A percentile compares a stretch with the other conserved stretches of the same genome.
These are phyloP conservation scores for Russula lepida DNA, from an alignment of 768 basidiomycete genomes.

Conservation along the genomic window DNA sequence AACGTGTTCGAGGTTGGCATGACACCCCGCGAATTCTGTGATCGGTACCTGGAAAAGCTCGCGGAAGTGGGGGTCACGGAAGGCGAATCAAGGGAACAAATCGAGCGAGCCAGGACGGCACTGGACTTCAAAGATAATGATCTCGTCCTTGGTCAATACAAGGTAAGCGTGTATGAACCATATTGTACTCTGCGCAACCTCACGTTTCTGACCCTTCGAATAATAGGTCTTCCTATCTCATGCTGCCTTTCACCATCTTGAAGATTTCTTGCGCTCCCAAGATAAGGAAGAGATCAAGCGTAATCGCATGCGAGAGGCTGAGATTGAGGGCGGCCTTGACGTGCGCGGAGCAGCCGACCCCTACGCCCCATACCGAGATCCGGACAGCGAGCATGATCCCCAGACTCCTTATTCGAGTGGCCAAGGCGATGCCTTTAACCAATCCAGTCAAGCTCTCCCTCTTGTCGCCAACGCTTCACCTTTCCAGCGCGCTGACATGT, in stretches of 20 bases:
- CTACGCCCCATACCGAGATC: slow-evolving; percentile 67
- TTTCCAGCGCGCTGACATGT: slow-evolving; percentile 67
- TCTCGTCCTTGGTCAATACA: slow-evolving; percentile 72
- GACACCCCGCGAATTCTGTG: slow-evolving; percentile 78
- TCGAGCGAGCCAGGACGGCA: slow-evolving; percentile 49
- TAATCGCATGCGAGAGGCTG: slow-evolving; percentile 67
- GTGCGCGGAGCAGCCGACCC: slow-evolving; percentile 53
- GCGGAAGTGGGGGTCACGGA: slow-evolving; percentile 47
- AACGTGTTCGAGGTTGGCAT: slow-evolving; percentile 78
- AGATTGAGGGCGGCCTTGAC: slow-evolving; percentile 60
- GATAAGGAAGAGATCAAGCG: slow-evolving; percentile 86
- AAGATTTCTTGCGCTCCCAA: slow-evolving; percentile 73
- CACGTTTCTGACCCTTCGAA: slow-evolving; percentile 6
- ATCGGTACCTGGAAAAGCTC: slow-evolving; percentile 69
- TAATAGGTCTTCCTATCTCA: slow-evolving; percentile 83
- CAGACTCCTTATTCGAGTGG: slow-evolving; percentile 31
- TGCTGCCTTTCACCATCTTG: slow-evolving; percentile 74
- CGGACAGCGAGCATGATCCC: slow-evolving; percentile 36
- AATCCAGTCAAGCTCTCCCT: slow-evolving; percentile 68
- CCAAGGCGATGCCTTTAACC: slow-evolving; percentile 40
- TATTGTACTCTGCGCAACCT: not conserved
- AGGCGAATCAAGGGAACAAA: slow-evolving; percentile 50
- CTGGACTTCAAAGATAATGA: slow-evolving; percentile 59
- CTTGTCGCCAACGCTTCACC: slow-evolving; percentile 78
- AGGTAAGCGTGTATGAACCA: slow-evolving; percentile 42